A percentile compares a stretch with the other conserved stretches of the same genome.
These are phyloP conservation scores for Coniferiporia weirii DNA, from an alignment of 1,284 basidiomycete genomes.

Conservation along the genomic window DNA sequence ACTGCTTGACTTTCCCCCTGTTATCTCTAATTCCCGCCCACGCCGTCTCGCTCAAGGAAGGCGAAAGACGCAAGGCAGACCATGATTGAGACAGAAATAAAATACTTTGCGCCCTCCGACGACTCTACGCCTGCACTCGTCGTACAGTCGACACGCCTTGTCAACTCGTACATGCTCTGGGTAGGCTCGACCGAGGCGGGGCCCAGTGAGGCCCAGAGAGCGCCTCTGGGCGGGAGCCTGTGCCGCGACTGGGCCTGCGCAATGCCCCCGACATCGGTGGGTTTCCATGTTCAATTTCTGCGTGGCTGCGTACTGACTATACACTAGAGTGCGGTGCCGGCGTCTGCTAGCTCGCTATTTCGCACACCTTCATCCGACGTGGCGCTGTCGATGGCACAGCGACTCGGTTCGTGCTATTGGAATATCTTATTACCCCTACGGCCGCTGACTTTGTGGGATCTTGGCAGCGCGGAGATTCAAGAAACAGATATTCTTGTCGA, in stretches of 20 bases:
- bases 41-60: neutral
- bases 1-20: no score
- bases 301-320: conserved; percentile 16
- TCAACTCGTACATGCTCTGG: conserved; percentile 81
- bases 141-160: conserved; percentile 64
- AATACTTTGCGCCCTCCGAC: conserved; percentile 42
- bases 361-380: conserved; percentile 59
- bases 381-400: conserved; percentile 68
- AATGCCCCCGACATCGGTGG: conserved; percentile 57
- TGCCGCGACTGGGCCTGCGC: conserved; percentile 81
- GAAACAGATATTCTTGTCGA: conserved; percentile 65
- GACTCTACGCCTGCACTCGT: conserved; percentile 52
- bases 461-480: conserved; percentile 51
- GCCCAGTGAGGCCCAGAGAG: conserved; percentile 44
- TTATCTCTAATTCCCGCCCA: no score
- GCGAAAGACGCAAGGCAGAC: neutral
- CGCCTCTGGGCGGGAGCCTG: conserved; percentile 48
- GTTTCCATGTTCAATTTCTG: conserved; percentile 18
- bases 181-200: conserved; percentile 54
- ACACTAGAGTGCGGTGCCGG: conserved; percentile 35
- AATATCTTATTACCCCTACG: neutral
- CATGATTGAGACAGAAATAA: conserved; percentile 35
- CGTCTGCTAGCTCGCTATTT: conserved; percentile 62
- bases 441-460: neutral
- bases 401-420: conserved; percentile 56